phyloP scores from a whole-genome alignment of 768 basidiomycete genomes.

The Goffeauzyma gilvescens region DNA sequence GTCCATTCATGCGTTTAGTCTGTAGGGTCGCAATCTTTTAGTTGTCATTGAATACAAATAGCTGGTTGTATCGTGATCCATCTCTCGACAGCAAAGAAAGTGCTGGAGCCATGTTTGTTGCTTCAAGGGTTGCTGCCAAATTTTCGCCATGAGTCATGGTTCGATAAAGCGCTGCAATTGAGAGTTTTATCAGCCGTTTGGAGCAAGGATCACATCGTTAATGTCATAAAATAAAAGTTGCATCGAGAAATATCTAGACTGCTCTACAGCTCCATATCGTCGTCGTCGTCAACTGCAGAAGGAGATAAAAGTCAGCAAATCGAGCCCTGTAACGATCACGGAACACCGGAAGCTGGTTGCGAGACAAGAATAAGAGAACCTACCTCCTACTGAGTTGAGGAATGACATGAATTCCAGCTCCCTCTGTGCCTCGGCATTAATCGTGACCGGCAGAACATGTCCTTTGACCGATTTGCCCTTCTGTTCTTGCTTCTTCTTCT shows the following conservation, averaged over 20 bases:
- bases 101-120: too few species aligned
- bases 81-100: too few species aligned
- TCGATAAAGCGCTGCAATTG: too few species aligned
- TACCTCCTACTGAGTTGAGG: conserved; percentile 24
- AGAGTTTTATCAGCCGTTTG: too few species aligned
- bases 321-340: background rate
- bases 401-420: conserved; percentile 26
- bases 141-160: too few species aligned
- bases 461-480: conserved; percentile 16
- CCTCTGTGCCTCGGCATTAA: conserved; percentile 26
- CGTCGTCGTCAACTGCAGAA: background rate
- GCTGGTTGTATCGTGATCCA: too few species aligned
- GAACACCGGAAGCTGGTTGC: too few species aligned
- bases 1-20: too few species aligned
- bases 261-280: conserved; percentile 10
- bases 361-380: conserved; percentile 5
- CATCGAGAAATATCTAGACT: too few species aligned
- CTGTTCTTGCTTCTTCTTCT: conserved; percentile 32
- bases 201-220: background rate
- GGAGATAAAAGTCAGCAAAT: background rate
- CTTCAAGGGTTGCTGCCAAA: too few species aligned
- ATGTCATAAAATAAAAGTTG: background rate
- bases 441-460: conserved; percentile 6
- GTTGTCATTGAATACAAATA: too few species aligned
- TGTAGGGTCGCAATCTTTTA: too few species aligned